Percentiles rank a stretch among this genome's conserved stretches.
Conservation (phyloP, 2,329 filamentous ascomycete species). For the Neopestalotiopsis rosae region DNA sequence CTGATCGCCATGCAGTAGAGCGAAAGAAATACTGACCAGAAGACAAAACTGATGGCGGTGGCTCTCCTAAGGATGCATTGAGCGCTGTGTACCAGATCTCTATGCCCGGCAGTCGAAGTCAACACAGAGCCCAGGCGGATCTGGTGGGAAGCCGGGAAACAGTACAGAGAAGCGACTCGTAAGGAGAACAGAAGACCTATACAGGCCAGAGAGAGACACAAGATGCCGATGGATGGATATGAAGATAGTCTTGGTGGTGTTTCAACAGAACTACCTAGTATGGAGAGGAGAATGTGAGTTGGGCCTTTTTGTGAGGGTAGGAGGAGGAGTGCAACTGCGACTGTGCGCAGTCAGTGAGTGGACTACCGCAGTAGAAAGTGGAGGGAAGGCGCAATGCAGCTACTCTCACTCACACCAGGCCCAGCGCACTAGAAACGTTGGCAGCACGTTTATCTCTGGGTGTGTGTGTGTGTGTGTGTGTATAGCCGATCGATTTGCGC, state of each 20-base stretch:
- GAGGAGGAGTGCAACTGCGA: conserved; percentile 38
- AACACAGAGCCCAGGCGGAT: conserved; percentile 19
- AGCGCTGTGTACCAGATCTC: conserved; percentile 31
- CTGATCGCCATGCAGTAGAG: conserved; percentile 43
- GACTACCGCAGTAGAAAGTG: conserved; percentile 1
- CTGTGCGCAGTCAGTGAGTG: conserved; percentile 27
- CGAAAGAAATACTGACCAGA: conserved; percentile 42
- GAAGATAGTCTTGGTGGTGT: conserved; percentile 30
- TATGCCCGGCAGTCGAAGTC: conserved; percentile 33
- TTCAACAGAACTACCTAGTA: conserved; percentile 26
- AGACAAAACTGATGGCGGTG: conserved; percentile 38
- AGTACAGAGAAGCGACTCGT: conserved; percentile 19
- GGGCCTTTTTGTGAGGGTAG: conserved; percentile 34
- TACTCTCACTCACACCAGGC: background rate
- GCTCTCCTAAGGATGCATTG: conserved; percentile 35
- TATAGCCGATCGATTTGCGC: background rate
- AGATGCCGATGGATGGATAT: conserved; percentile 29
- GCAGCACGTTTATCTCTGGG: too few species aligned
- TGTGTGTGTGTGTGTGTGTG: too few species aligned
- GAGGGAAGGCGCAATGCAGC: background rate
- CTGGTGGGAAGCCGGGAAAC: conserved; percentile 15
- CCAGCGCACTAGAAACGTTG: background rate
- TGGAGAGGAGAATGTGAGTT: conserved; percentile 25
- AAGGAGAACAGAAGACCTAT: conserved; percentile 17
- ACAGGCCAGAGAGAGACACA: conserved; percentile 20